phyloP scores from a whole-genome alignment of 2,329 filamentous ascomycete genomes.

The Cladophialophora bantiana region DNA sequence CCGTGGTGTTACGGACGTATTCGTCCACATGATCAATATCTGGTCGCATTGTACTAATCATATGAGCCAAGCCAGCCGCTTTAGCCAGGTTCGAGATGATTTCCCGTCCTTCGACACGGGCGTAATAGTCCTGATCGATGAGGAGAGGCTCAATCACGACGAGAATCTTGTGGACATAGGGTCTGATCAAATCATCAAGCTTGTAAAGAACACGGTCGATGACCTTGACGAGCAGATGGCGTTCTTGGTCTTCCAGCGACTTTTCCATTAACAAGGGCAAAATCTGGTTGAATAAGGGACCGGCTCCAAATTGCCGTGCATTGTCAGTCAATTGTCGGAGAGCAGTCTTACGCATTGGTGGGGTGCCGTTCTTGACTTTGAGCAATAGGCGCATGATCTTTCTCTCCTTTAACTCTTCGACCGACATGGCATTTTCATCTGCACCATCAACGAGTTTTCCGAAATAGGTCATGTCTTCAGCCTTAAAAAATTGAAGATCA shows the following conservation, averaged over 20 bases:
- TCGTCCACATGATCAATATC: constrained; percentile 99
- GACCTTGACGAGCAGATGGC: constrained; percentile 97
- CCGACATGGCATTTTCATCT: constrained; percentile 87
- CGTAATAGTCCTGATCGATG: constrained; percentile 99
- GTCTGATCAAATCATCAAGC: constrained; percentile 92
- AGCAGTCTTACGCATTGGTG: constrained; percentile 97
- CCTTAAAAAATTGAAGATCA: constrained; percentile 97
- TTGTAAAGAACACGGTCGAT: constrained; percentile 99
- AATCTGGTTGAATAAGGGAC: constrained; percentile 95
- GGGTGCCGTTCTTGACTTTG: constrained; percentile 99
- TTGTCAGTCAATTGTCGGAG: constrained; percentile 97
- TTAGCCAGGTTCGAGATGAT: constrained; percentile 99
- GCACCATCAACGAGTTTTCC: constrained; percentile 94
- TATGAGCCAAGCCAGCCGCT: constrained; percentile 93
- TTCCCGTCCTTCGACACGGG: constrained; percentile 94
- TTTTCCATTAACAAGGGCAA: constrained; percentile 98
- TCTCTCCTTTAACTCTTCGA: constrained; percentile 95
- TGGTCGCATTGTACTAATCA: constrained; percentile 99
- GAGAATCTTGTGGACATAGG: constrained; percentile 97
- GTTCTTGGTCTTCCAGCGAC: constrained; percentile 95
- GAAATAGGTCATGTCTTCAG: constrained; percentile 98
- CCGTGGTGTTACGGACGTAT: constrained; percentile 97
- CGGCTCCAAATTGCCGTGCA: constrained; percentile 92
- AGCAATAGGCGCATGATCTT: constrained; percentile 97
- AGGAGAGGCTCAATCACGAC: constrained; percentile 99